Conservation (phyloP, 108 stramenopile genomes). For the Craspedostauros australis region DNA sequence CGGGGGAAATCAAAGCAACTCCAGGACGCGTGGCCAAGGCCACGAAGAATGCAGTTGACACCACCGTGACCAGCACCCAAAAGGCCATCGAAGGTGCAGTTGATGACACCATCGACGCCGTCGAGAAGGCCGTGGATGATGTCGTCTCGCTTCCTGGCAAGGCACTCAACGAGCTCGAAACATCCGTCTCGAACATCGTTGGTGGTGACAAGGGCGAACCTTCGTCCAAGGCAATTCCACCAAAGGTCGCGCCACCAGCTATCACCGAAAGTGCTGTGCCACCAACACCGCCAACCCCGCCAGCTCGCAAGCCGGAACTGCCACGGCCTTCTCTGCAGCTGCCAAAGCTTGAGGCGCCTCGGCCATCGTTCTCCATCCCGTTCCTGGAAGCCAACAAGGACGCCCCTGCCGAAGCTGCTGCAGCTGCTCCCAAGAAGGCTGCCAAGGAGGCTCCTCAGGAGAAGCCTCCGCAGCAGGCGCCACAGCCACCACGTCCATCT, state of each 20-base stretch:
- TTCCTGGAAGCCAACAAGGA: no score
- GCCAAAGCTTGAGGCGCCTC: no score
- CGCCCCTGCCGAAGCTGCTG: conserved; percentile 6
- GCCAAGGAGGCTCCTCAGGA: no score
- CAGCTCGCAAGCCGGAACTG: not conserved
- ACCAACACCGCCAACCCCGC: not conserved
- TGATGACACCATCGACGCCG: conserved; percentile 46
- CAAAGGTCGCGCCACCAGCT: conserved; percentile 4
- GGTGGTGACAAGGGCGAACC: conserved; percentile 14
- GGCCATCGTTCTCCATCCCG: no score
- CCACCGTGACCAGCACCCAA: not conserved
- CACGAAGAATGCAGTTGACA: conserved; percentile 19
- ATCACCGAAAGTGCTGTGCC: no score
- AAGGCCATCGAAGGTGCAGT: conserved; percentile 41
- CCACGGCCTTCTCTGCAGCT: no score
- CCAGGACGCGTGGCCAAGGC: conserved; percentile 58
- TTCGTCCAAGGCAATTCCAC: conserved; percentile 5
- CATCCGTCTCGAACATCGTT: conserved; percentile 16
- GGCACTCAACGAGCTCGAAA: conserved; percentile 44
- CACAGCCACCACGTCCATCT: no score
- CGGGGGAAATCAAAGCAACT: conserved; percentile 54
- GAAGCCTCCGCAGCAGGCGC: no score
- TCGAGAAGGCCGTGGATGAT: conserved; percentile 53
- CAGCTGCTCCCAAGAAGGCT: conserved; percentile 6
- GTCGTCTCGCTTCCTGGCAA: conserved; percentile 57